Base-by-base conservation (phyloP, 495 filamentous ascomycete genomes). In the Podospora fimiseda region DNA sequence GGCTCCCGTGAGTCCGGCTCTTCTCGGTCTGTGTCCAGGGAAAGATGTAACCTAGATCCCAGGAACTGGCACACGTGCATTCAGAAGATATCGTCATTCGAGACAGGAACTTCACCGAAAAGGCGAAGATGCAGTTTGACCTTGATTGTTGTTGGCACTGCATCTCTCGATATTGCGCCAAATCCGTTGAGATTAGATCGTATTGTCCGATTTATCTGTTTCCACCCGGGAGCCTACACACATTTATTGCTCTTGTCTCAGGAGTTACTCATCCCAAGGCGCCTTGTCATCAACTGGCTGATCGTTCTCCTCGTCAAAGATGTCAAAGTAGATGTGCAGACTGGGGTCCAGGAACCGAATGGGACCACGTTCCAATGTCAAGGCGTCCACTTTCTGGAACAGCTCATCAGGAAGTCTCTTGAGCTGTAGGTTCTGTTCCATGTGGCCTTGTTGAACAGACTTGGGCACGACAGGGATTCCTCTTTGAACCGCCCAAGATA, bases 391-490 rank as follows among this genome's bases (percentile, higher is more conserved):
- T 2, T 20, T 37, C 13, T 36, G 11, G 51, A 61, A 66, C 1
- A 58, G 23, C 0, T 59, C 49, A 8, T 62, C 63, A 14, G 60
- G 53, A 3, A 70, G 44, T 15, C 50, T 55, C 18, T 53, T 60
- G 16, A 65, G 38, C 21, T 53, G 14, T 8, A 67, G 20, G 52
- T 65, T 65, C 73, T 80, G 58, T 67, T 74, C 41, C 65, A 81
- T 63, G 79, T 77, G 56, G 71, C 74, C 71, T 81, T 80, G 45
- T 76, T 84, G 23, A 74, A 88, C 51, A 60, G 81, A 61, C 79
- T 70, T 70, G 6, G 64, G 67, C 1, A 70, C 58, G 14, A 61
- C 56, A 11, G 64, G 56, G 19, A 64, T 68, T 6, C 64, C 65
- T 8, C 53, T 53, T 51, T 68, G 67, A 19, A 68, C 57, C 13